Conservation (phyloP, 495 filamentous ascomycete genomes). For the Neurospora tetraspora region DNA sequence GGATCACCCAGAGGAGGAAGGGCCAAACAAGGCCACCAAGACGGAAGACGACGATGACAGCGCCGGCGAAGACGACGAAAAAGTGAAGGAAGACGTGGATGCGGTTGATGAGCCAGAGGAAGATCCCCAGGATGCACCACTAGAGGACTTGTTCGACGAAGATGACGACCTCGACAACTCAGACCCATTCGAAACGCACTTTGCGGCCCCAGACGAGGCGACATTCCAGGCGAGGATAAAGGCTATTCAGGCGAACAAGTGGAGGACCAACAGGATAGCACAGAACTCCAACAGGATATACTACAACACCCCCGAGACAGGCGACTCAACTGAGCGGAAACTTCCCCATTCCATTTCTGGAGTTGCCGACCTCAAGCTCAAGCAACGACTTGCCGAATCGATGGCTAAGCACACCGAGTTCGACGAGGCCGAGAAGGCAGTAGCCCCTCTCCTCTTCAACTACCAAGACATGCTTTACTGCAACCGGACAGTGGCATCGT, state of each 20-base stretch:
- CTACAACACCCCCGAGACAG: constrained; percentile 25
- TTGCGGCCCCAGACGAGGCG: constrained; percentile 51
- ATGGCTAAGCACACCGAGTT: constrained; percentile 32
- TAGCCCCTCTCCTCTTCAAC: constrained; percentile 54
- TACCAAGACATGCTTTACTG: constrained; percentile 77
- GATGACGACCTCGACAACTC: constrained; percentile 43
- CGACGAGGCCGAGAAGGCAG: constrained; percentile 38
- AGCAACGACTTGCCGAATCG: constrained; percentile 37
- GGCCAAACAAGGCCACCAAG: not conserved
- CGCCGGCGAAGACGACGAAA: constrained; percentile 4
- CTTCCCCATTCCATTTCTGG: constrained; percentile 22
- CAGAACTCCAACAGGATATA: constrained; percentile 32
- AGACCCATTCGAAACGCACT: constrained; percentile 77
- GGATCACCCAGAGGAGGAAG: constrained; percentile 24
- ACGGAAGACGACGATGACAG: constrained; percentile 8
- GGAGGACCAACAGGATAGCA: constrained; percentile 40
- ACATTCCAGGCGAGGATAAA: constrained; percentile 39
- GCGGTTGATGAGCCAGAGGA: constrained; percentile 32
- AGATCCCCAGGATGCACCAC: constrained; percentile 26
- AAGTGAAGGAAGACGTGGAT: constrained; percentile 17
- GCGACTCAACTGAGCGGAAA: constrained; percentile 7
- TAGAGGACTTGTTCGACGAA: constrained; percentile 28
- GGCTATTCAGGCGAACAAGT: constrained; percentile 49
- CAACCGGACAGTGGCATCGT: constrained; percentile 54
- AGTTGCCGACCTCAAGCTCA: constrained; percentile 48